Base-by-base conservation (phyloP, 2,329 filamentous ascomycete genomes). In the Paradendryphiella salina region DNA sequence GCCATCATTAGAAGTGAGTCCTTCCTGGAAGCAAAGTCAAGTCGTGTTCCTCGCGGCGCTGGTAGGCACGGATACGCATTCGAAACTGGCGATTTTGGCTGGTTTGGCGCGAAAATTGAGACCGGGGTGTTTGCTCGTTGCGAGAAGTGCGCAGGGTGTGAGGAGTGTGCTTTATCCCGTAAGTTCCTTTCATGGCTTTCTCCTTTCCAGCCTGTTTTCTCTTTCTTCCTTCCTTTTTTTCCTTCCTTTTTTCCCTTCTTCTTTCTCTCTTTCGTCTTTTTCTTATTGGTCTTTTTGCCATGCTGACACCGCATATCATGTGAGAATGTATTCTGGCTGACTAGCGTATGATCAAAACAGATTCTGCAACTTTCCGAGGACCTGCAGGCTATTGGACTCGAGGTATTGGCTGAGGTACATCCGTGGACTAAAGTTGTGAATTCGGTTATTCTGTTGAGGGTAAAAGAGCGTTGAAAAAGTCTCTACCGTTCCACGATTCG, bases 1-100 rank as follows among this genome's bases (percentile, higher is more conserved):
- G n/a, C 11, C 23, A 1, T 18, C 34, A 18, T 9, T 32, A 1
- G 6, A 29, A 4, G 23, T 48, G n/a, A n/a, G n/a, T n/a, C n/a
- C n/a, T 20, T 60, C 68, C 13, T 70, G 79, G 52, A 48, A 43
- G 0, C 48, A 52, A 0, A 77, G 74, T 36, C 75, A 81, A 40
- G 75, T 80, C 0, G 76, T 82, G 0, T 81, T 77, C 56, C 60
- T 82, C 3, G 79, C 79, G 2, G 79, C 79, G 1, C 62, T 82
- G 0, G 80, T 82, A 0, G 79, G 80, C 0, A 63, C 64, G 9
- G 69, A 71, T 1, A 73, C 75, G n/a, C 29, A 43, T 0, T 65
- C 75, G 1, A 82, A 82, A 59, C 63, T 77, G 28, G 48, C 33
- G 0, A 73, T 80, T 17, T 42, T 81, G 1, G 46, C 56, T 5